phyloP scores from a whole-genome alignment of 495 filamentous ascomycete species.

The Geoglossum glabrum region DNA sequence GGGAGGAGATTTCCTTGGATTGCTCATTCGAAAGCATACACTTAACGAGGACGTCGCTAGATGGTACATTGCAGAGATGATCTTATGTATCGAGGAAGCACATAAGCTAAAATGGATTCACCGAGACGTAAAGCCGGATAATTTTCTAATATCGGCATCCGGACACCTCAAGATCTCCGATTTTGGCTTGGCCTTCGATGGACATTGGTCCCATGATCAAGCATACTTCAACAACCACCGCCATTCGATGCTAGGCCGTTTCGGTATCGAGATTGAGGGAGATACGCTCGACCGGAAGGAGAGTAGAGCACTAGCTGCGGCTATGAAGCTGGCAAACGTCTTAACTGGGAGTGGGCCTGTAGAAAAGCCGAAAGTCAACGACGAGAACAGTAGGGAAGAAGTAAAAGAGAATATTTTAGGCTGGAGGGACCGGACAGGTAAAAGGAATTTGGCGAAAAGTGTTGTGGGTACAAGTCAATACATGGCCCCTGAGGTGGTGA shows the following conservation, averaged over 20 bases:
- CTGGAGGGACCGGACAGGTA: conserved; percentile 60
- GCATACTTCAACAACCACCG: conserved; percentile 67
- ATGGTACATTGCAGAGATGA: conserved; percentile 90
- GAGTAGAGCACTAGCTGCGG: conserved; percentile 25
- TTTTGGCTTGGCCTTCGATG: conserved; percentile 86
- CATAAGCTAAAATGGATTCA: conserved; percentile 80
- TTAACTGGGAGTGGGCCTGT: conserved; percentile 21
- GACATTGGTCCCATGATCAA: conserved; percentile 83
- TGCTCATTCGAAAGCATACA: conserved; percentile 63
- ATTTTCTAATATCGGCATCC: conserved; percentile 72
- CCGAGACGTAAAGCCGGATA: conserved; percentile 90
- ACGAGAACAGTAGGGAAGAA: conserved; percentile 8
- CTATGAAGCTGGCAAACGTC: conserved; percentile 25
- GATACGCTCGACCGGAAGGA: conserved; percentile 52
- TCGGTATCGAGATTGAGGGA: conserved; percentile 55
- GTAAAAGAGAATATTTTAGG: conserved; percentile 39
- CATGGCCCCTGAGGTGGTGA: conserved; percentile 87
- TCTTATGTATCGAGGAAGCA: conserved; percentile 80
- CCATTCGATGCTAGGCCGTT: conserved; percentile 49
- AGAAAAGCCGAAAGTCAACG: conserved; percentile 11
- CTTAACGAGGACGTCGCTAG: conserved; percentile 56
- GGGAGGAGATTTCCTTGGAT: conserved; percentile 76
- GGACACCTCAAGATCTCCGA: conserved; percentile 91
- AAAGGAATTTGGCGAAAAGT: conserved; percentile 53
- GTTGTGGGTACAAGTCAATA: conserved; percentile 95